Conservation (phyloP, 1,284 basidiomycete species). For the Malassezia dermatis region DNA sequence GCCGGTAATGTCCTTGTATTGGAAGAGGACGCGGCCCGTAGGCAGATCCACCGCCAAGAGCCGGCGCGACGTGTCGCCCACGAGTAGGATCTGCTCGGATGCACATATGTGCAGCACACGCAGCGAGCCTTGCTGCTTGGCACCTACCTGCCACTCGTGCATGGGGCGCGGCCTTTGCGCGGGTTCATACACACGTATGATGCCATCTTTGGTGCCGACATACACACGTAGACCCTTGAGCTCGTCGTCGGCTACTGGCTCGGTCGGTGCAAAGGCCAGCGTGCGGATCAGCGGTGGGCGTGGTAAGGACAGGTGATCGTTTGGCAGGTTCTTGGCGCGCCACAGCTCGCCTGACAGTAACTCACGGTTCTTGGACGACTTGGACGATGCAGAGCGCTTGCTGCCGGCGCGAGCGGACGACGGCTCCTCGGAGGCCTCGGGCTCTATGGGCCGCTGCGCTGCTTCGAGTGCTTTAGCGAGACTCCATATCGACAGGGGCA, state of each 20-base stretch:
- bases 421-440: background rate
- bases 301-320: conserved; percentile 10
- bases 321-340: conserved; percentile 18
- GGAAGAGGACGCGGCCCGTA: conserved; percentile 10
- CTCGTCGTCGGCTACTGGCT: background rate
- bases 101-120: conserved; percentile 1
- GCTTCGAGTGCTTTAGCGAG: background rate
- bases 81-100: conserved; percentile 1
- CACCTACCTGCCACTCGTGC: conserved; percentile 9
- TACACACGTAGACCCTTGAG: background rate
- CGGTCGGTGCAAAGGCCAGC: conserved; percentile 5
- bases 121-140: conserved; percentile 14
- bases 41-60: conserved; percentile 6
- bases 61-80: conserved; percentile 9
- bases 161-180: conserved; percentile 1
- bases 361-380: background rate
- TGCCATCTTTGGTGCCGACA: conserved; percentile 17
- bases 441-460: background rate
- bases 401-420: background rate
- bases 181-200: conserved; percentile 14
- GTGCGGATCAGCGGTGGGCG: conserved; percentile 11
- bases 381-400: conserved; percentile 2
- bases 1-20: conserved; percentile 17
- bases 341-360: conserved; percentile 12
- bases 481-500: conserved; percentile 13